phyloP scores from a whole-genome alignment of 1,139 yeast species.

The Protomyces inouyei region DNA sequence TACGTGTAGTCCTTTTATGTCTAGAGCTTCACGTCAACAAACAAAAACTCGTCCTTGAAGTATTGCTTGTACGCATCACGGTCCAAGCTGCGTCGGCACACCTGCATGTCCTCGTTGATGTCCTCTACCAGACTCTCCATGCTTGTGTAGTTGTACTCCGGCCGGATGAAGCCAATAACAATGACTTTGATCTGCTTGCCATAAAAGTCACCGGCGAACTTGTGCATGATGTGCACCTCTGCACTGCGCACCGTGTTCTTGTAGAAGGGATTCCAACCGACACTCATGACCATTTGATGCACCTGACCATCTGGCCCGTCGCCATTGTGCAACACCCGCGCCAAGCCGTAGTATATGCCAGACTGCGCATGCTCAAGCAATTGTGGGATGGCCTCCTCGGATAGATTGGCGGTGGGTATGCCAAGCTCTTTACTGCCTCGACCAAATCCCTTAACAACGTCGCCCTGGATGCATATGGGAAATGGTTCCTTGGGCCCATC shows the following conservation, averaged over 20 bases:
- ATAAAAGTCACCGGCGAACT: constrained; percentile 64
- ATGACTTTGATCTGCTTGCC: constrained; percentile 69
- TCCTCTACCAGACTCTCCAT: constrained; percentile 77
- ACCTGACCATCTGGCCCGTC: constrained; percentile 43
- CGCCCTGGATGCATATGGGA: constrained; percentile 28
- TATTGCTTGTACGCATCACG: constrained; percentile 25
- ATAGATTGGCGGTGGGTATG: constrained; percentile 51
- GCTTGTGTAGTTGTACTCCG: constrained; percentile 73
- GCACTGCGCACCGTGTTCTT: constrained; percentile 69
- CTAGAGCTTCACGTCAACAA: not conserved
- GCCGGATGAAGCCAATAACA: constrained; percentile 83
- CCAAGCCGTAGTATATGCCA: constrained; percentile 91
- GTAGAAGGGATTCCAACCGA: constrained; percentile 95
- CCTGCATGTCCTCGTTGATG: constrained; percentile 70
- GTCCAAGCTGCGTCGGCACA: constrained; percentile 52
- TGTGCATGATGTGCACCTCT: constrained; percentile 80
- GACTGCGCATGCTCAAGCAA: constrained; percentile 47
- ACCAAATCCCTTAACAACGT: constrained; percentile 82
- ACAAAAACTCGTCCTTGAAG: constrained; percentile 15
- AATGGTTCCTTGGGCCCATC: constrained; percentile 18
- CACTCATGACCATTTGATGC: constrained; percentile 87
- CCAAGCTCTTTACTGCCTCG: constrained; percentile 68
- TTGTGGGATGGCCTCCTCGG: constrained; percentile 41
- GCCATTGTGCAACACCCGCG: constrained; percentile 41
- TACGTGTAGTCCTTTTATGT: not conserved